Conservation (phyloP, 2,329 filamentous ascomycete genomes). For the Magnaporthiopsis rhizophila region DNA sequence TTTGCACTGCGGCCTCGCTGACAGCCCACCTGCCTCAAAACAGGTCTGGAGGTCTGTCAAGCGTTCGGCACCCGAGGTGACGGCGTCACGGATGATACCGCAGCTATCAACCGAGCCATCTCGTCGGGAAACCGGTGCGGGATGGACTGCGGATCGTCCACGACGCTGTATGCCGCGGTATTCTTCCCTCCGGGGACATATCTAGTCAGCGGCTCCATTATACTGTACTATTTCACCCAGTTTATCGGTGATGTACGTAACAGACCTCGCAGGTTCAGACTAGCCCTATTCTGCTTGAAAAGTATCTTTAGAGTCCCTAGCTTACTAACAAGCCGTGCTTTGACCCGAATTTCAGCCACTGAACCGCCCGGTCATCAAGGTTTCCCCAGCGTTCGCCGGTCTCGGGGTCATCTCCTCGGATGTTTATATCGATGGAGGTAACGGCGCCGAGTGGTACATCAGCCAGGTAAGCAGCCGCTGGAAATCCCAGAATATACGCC, state of each 20-base stretch:
- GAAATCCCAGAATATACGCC: too few species aligned
- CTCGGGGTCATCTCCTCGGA: constrained; percentile 9
- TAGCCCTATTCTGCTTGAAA: too few species aligned
- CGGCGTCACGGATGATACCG: constrained; percentile 64
- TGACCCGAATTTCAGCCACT: too few species aligned
- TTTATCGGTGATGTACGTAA: too few species aligned
- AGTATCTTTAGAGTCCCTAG: too few species aligned
- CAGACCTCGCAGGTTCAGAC: too few species aligned
- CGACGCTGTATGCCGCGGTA: background rate
- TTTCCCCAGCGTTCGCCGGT: constrained; percentile 34
- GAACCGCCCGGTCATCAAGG: constrained; percentile 1
- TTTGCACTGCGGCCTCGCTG: constrained; percentile 18
- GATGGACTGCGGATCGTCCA: background rate
- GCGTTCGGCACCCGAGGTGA: constrained; percentile 59
- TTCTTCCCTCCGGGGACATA: constrained; percentile 1
- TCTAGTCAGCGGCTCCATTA: too few species aligned
- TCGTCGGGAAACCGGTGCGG: constrained; percentile 21
- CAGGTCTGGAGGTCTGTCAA: background rate
- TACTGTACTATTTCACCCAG: too few species aligned
- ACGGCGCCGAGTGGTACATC: background rate
- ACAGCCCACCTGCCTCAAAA: background rate
- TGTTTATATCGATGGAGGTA: background rate
- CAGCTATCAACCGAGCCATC: constrained; percentile 57
- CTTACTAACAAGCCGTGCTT: too few species aligned
- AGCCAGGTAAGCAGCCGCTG: constrained; percentile 20